Conservation (phyloP, 2,329 filamentous ascomycete species). For the Magnaporthiopsis poae region DNA sequence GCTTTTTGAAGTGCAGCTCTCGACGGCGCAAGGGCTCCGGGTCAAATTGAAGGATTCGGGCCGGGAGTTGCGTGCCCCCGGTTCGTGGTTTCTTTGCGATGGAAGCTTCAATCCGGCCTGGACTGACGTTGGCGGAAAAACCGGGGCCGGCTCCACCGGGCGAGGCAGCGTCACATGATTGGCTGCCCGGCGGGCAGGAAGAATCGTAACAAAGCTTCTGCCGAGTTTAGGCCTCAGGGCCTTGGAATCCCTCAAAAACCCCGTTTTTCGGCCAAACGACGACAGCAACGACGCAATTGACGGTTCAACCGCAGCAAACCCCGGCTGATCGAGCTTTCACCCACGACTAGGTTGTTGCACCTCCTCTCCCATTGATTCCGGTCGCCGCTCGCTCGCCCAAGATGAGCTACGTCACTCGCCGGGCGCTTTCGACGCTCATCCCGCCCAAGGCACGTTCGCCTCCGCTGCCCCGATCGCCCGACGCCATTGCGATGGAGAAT, state of each 20-base stretch:
- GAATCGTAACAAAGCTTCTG: constrained; percentile 24
- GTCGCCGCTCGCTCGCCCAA: constrained; percentile 32
- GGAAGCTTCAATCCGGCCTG: not conserved
- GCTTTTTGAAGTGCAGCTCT: constrained; percentile 17
- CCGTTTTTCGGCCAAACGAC: constrained; percentile 6
- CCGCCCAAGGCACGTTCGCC: constrained; percentile 75
- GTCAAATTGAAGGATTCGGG: constrained; percentile 1
- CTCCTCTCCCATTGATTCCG: constrained; percentile 14
- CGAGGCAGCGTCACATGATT: constrained; percentile 14
- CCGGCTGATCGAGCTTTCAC: constrained; percentile 22
- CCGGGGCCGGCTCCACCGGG: no score
- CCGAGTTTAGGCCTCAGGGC: constrained; percentile 4
- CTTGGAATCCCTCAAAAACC: constrained; percentile 9
- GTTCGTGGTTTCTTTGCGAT: not conserved
- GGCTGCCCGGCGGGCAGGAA: constrained; percentile 20
- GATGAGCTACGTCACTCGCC: constrained; percentile 88
- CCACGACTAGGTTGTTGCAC: not conserved
- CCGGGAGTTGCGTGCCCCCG: constrained; percentile 1
- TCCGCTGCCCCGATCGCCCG: not conserved
- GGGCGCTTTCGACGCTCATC: constrained; percentile 94
- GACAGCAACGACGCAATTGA: constrained; percentile 13
- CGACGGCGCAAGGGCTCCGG: constrained; percentile 6
- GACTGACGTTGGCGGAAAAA: not conserved
- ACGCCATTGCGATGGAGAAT: not conserved
- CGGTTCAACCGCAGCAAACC: constrained; percentile 11